Percentiles rank a stretch among this genome's conserved stretches.
Conservation (phyloP, 2,329 filamentous ascomycete genomes). For the Ophiocordyceps unilateralis region DNA sequence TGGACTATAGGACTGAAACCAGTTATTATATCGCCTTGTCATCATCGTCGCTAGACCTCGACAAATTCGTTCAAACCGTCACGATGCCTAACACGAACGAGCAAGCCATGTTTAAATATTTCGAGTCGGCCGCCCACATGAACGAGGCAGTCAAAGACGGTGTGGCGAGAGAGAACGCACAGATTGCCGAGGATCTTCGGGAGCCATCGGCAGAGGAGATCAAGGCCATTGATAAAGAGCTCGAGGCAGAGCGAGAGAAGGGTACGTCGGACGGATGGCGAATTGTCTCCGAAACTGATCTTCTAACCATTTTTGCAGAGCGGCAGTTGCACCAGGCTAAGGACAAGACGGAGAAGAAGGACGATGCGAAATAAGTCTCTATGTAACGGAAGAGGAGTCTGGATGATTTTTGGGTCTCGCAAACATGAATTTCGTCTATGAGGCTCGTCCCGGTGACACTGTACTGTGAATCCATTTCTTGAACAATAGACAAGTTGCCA, state of each 20-base stretch:
- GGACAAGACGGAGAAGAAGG: neutral
- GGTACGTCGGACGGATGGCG: neutral
- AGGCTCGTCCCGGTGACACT: too few species aligned
- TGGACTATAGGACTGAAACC: neutral
- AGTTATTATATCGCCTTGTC: neutral
- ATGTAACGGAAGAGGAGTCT: too few species aligned
- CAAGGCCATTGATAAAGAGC: neutral
- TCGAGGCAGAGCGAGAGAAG: neutral
- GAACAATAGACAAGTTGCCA: too few species aligned
- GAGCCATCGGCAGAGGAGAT: neutral
- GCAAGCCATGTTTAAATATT: neutral
- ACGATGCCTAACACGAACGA: neutral
- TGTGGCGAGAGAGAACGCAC: neutral
- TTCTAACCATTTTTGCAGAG: neutral
- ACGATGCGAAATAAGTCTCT: neutral
- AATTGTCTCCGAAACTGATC: neutral
- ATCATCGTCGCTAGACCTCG: neutral
- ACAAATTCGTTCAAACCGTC: neutral
- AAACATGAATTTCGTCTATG: too few species aligned
- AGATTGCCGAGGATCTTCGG: neutral
- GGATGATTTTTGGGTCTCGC: too few species aligned
- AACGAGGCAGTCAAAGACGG: neutral
- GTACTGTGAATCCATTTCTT: too few species aligned
- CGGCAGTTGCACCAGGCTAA: neutral
- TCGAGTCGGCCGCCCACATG: neutral